phyloP scores from a whole-genome alignment of 495 filamentous ascomycete species.

The Talaromyces thailandensis region DNA sequence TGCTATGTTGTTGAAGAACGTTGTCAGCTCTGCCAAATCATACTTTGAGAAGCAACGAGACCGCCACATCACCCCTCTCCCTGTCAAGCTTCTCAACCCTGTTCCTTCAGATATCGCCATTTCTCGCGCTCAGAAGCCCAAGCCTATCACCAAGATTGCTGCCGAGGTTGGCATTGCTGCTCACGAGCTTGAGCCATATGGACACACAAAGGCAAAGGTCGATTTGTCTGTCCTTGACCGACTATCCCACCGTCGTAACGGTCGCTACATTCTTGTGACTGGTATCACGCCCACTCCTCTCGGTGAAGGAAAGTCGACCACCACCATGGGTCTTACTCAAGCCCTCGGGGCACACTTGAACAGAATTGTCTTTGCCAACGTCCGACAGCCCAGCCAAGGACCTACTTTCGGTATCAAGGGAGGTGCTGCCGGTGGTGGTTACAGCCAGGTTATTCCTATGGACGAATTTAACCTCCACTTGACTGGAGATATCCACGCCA shows the following conservation, averaged over 20 bases:
- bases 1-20: slow-evolving; percentile 91
- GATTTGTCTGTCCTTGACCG: slow-evolving; percentile 73
- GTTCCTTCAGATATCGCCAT: slow-evolving; percentile 93
- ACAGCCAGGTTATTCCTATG: slow-evolving; percentile 99
- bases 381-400: slow-evolving; percentile 92
- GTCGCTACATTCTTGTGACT: slow-evolving; percentile 82
- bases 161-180: slow-evolving; percentile 78
- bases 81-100: slow-evolving; percentile 61
- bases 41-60: slow-evolving; percentile 77
- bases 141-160: slow-evolving; percentile 75
- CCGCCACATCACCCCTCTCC: slow-evolving; percentile 67
- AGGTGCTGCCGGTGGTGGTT: slow-evolving; percentile 91
- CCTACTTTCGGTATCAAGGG: slow-evolving; percentile 99
- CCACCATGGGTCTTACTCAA: slow-evolving; percentile 92
- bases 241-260: slow-evolving; percentile 76
- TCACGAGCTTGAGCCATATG: slow-evolving; percentile 88
- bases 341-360: slow-evolving; percentile 86
- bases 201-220: slow-evolving; percentile 90
- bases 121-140: slow-evolving; percentile 81
- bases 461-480: slow-evolving; percentile 98
- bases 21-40: slow-evolving; percentile 69
- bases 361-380: slow-evolving; percentile 87
- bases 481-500: slow-evolving; percentile 96
- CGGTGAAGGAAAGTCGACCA: slow-evolving; percentile 96
- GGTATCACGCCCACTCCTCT: slow-evolving; percentile 98